Evolutionary conservation across 352 stramenopile genomes (phyloP), one percentile per base, ranked within the genome.

Genomic region (Phytophthora hibernalis): DNA sequence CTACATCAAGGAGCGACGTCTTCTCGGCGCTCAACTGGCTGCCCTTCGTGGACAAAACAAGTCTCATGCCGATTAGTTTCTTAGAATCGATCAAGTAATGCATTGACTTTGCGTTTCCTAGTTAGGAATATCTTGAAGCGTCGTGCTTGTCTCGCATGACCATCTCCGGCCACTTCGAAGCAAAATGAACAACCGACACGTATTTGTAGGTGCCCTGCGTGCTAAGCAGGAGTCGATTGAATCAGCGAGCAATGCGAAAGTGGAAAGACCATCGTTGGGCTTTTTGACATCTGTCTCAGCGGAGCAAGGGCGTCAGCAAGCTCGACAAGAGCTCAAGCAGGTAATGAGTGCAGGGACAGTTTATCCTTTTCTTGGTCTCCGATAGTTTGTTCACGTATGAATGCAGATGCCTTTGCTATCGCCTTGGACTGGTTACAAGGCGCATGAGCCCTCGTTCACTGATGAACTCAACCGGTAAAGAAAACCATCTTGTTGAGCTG

Each of bases 1-100:
- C 20, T 89, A 83, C 42, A 44, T 78, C 13, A 80, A 83, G 54
- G 84, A 93, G 20, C 74, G 77, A 3, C 76, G 69, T 48, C 55
- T 85, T 13, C 37, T 92, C 21, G 40, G 30, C 20, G 51, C 54
- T 57, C 70, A 87, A 54, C 50, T 87, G 21, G 47, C 65, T 21
- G 55, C 65, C 2, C 48, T 87, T 20, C 68, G 70, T 20, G 54
- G 52, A 8, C 54, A 71, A 40, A 61, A 35, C 48, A 73, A 76
- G 31, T 22, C 54, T 42, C 62, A 73, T 15, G 18, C 38, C 1
- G 60, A 81, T 24, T 74, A 79, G 52, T 16, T 21, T 53, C 33
- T 9, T 54, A 68, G 18, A 40, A 65, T 20, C 64, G 62, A 37
- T 12, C 28, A n/a, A 13, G 10, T 26, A 30, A 38, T 33, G 15